Conservation (phyloP, 331 rosid genomes). For the Pyrus hybrid region DNA sequence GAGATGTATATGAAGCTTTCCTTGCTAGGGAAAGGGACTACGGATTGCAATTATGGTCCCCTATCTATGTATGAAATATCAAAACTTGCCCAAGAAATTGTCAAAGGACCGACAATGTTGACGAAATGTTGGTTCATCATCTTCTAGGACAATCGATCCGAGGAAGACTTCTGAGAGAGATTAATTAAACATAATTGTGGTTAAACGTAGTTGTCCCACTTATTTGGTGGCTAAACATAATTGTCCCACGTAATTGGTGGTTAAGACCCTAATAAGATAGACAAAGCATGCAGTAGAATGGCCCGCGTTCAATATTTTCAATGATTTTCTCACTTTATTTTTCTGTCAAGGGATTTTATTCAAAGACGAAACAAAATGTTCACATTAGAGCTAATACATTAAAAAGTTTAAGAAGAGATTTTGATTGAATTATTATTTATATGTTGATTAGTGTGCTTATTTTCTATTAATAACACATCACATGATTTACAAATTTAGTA, state of each 20-base stretch:
- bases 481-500: no score
- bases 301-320: background rate
- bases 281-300: background rate
- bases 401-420: background rate
- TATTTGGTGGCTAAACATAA: no score
- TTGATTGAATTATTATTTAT: no score
- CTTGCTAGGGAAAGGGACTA: background rate
- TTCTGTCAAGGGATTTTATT: background rate
- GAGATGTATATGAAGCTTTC: background rate
- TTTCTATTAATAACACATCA: no score
- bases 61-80: background rate
- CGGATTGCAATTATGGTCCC: background rate
- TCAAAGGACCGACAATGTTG: conserved; percentile 2
- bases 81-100: background rate
- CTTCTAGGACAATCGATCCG: no score
- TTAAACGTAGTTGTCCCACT: background rate
- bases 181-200: background rate
- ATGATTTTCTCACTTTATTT: background rate
- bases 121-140: background rate
- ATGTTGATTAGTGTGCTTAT: no score
- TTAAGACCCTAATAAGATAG: background rate
- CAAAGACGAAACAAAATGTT: background rate
- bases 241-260: background rate
- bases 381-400: background rate
- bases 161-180: background rate